Evolutionary conservation across 805 yeast genomes (phyloP).

Genomic region (Wickerhamomyces hampshirensis): DNA sequence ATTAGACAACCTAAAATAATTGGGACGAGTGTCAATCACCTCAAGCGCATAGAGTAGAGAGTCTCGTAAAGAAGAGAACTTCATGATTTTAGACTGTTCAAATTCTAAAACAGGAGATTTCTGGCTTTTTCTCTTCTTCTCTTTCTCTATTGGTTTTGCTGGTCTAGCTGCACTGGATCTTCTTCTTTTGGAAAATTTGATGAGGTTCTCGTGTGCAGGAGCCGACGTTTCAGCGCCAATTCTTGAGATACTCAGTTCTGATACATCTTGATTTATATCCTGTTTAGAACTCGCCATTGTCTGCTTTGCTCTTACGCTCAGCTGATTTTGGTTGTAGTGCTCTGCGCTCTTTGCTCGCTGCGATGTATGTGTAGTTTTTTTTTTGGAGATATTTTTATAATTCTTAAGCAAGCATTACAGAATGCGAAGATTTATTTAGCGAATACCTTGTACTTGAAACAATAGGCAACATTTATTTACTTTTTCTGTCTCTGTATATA

Average conservation of each 20-base stretch:
- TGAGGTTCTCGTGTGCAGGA: background rate
- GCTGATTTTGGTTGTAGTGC: too few relatives aligned
- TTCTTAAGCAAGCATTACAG: too few relatives aligned
- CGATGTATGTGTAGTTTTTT: too few relatives aligned
- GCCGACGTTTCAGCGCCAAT: conserved; percentile 4
- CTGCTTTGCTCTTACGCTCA: too few relatives aligned
- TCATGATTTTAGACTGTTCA: conserved; percentile 23
- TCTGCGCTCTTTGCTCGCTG: too few relatives aligned
- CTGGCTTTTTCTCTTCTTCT: conserved; percentile 29
- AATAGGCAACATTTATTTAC: background rate
- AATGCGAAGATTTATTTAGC: too few relatives aligned
- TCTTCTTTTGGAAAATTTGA: conserved; percentile 18
- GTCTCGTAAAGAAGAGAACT: conserved; percentile 16
- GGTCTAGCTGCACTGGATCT: conserved; percentile 21
- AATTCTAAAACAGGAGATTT: conserved; percentile 30
- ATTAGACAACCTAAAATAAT: conserved; percentile 47
- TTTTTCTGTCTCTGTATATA: background rate
- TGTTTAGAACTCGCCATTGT: background rate
- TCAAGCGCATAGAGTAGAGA: conserved; percentile 27
- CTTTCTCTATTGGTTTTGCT: conserved; percentile 8
- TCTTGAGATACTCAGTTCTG: conserved; percentile 4
- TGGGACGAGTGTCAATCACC: conserved; percentile 31
- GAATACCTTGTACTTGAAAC: background rate
- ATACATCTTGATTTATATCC: conserved; percentile 3
- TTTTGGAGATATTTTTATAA: too few relatives aligned